Evolutionary conservation across 805 yeast genomes (phyloP).

Genomic region (Nakazawaea sp.): DNA sequence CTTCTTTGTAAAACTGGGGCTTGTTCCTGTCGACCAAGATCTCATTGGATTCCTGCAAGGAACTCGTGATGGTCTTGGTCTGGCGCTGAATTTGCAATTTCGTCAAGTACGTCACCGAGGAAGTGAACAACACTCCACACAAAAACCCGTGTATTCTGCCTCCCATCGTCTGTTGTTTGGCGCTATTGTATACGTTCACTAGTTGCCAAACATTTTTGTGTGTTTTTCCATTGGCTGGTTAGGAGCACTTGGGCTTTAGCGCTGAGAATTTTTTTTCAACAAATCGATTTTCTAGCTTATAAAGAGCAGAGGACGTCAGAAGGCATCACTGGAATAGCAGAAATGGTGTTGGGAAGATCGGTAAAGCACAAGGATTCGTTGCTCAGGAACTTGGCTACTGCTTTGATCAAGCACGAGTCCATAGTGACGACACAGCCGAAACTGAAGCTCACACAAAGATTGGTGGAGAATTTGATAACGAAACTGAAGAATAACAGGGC

Average conservation of each 20-base stretch:
- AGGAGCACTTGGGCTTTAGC: too few relatives aligned
- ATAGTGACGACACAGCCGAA: conserved; percentile 69
- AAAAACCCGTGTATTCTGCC: conserved; percentile 49
- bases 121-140: conserved; percentile 57
- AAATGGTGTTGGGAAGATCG: conserved; percentile 17
- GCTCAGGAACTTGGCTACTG: conserved; percentile 58
- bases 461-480: conserved; percentile 58
- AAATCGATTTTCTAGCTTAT: background rate
- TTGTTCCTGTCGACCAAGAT: conserved; percentile 49
- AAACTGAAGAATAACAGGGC: conserved; percentile 37
- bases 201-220: too few relatives aligned
- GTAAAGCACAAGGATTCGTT: conserved; percentile 44
- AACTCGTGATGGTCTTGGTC: conserved; percentile 36
- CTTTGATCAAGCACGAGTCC: conserved; percentile 63
- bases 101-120: conserved; percentile 57
- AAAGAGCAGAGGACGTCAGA: too few relatives aligned
- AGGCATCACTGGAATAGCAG: too few relatives aligned
- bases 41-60: conserved; percentile 40
- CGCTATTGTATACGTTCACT: too few relatives aligned
- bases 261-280: background rate
- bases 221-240: too few relatives aligned
- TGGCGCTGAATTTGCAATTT: conserved; percentile 46
- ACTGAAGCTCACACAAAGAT: conserved; percentile 61
- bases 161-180: conserved; percentile 18
- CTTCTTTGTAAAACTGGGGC: conserved; percentile 36